phyloP scores from a whole-genome alignment of 2,329 filamentous ascomycete species.

The Colletotrichum neosansevieriae region DNA sequence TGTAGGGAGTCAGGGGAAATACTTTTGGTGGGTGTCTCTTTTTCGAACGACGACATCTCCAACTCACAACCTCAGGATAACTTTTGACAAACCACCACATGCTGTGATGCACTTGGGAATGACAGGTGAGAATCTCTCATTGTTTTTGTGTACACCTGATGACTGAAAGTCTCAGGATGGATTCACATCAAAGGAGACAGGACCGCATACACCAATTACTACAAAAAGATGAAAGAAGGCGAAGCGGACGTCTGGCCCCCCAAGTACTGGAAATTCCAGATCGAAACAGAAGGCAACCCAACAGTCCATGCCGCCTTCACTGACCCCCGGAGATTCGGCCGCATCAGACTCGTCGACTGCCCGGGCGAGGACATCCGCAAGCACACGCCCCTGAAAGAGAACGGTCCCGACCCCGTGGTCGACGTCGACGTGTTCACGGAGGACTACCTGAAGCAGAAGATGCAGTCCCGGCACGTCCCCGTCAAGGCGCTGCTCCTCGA shows the following conservation, averaged over 20 bases:
- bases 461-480: conserved; percentile 83
- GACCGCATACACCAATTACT: conserved; percentile 84
- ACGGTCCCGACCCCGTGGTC: conserved; percentile 91
- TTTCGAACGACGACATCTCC: too few relatives aligned
- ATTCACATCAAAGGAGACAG: conserved; percentile 85
- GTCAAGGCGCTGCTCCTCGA: conserved; percentile 91
- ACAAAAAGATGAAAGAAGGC: conserved; percentile 75
- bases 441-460: conserved; percentile 77
- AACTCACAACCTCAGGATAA: conserved; percentile 49
- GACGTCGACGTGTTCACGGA: conserved; percentile 83
- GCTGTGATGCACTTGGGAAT: conserved; percentile 89
- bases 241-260: conserved; percentile 83
- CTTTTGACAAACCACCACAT: conserved; percentile 82
- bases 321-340: conserved; percentile 82
- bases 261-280: conserved; percentile 86
- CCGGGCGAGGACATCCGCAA: conserved; percentile 80
- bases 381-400: conserved; percentile 84
- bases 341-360: conserved; percentile 86
- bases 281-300: conserved; percentile 71
- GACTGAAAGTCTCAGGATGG: conserved; percentile 69
- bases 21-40: conserved; percentile 77
- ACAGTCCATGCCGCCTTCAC: conserved; percentile 80
- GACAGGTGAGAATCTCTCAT: conserved; percentile 59
- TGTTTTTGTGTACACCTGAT: neutral
- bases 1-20: conserved; percentile 92